Evolutionary conservation across 768 basidiomycete genomes (phyloP).

Genomic region (Lentinula edodes): DNA sequence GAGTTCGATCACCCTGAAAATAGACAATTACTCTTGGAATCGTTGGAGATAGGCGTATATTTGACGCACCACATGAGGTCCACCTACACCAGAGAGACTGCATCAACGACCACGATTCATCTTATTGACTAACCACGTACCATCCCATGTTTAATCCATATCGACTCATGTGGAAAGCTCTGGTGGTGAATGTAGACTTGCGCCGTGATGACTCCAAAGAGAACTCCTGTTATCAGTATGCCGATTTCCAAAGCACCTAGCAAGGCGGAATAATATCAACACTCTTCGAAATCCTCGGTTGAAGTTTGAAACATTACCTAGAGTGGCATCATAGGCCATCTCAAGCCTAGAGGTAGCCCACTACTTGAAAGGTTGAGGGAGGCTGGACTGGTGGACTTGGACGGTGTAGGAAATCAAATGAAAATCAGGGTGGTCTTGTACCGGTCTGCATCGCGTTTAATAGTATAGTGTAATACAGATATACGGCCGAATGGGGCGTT

Average conservation of each 20-base stretch:
- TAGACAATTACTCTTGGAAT: no score
- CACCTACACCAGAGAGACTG: background rate
- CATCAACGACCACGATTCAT: background rate
- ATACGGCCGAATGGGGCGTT: no score
- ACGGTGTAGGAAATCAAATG: background rate
- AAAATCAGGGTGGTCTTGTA: background rate
- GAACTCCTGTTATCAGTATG: background rate
- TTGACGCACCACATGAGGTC: background rate
- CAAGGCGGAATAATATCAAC: background rate
- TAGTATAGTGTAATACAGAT: no score
- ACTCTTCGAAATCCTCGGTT: background rate
- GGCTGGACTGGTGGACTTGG: background rate
- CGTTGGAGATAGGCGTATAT: background rate
- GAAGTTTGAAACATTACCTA: background rate
- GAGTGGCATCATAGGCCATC: background rate
- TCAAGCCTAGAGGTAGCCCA: background rate
- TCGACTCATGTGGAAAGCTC: background rate
- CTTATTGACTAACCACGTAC: background rate
- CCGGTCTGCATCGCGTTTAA: background rate
- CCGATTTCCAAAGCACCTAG: background rate
- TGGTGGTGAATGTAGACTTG: background rate
- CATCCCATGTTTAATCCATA: background rate
- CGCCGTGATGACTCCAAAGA: background rate
- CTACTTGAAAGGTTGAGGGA: background rate
- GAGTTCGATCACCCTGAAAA: background rate